Base-by-base conservation (phyloP, 164 flowering plant genomes). In the Umbilicus rupestris region DNA sequence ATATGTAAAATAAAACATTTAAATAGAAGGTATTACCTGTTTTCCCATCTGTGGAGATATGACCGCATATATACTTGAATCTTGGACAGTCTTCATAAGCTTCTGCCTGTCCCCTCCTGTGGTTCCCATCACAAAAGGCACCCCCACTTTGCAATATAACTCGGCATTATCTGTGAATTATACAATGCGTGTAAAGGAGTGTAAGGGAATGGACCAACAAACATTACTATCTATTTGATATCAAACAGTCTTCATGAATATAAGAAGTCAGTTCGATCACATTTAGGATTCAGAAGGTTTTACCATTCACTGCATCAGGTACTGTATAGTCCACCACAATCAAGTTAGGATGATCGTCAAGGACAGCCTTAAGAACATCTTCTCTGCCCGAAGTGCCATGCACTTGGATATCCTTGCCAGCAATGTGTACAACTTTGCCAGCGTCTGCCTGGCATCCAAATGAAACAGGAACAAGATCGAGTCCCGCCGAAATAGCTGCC, bases 41-140 rank as follows among this genome's bases (percentile, higher is more conserved):
- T 92, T 92, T 69, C 98, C 98, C 98, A 89, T 92, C 73, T 92
- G 98, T 19, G 96, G 98, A 50, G 98, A 87, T 28, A 92, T 89
- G 20, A 89, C 93, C 39, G 98, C 96, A 85, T 84, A 89, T 39
- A 71, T 58, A 20, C 80, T 79, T 10, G 91, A 82, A 55, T 85
- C 88, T 44, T 78, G 75, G 3, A 89, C 95, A 39, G 89, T 89
- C 72, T 83, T 82, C 63, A 78, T 80, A 46, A 89, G 72, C 22
- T 44, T 74, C 62, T 83, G 84, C 79, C 96, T 83, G 74, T 92
- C 90, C 64, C 98, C 95, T 49, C 98, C 96, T 66, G 96, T 92
- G 16, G 98, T 92, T 77, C 98, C 98, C 88, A 92, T 86, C 39
- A 92, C 96, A 83, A 92, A 92, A 22, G 98, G 98, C 24, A 89